Evolutionary conservation across 805 yeast genomes (phyloP), one percentile per base, ranked within the genome.

Genomic region (Yarrowia sp.): DNA sequence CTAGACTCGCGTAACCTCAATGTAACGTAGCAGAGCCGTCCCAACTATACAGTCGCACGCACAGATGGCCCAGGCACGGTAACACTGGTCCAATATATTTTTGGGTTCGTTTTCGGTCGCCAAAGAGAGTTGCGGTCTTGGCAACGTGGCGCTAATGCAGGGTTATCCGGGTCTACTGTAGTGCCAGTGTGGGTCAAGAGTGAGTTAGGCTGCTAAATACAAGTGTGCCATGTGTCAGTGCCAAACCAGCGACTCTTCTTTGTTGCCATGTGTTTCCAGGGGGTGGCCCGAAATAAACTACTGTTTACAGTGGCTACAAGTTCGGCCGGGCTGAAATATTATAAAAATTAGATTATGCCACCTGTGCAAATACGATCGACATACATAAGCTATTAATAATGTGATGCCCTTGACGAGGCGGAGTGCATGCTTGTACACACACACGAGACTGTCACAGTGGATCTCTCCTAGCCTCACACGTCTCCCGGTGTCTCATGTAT

Each of bases 121-220:
- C 22, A 32, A 44, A 28, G 35, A 44, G 28, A 31, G 51, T 45
- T 31, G 51, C n/a, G 10, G 51, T 10, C 53, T 48, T 48, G 53
- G 53, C 53, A 48, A 48, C 53, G 53, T 48, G 53, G 28, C 10
- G 41, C 39, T 48, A 48, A 48, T 48, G 53, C 53, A 48, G 53
- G 53, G 53, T 33, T 48, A 48, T 48, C 17, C 53, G 3, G 39
- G 53, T 13, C 51, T 47, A 47, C 36, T 47, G 38, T 18, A 15
- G 7, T 22, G 28, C 6, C 15, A 15, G 17, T 1, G 28, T 28
- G 50, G 32, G 15, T 22, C 35, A n/a, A 44, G n/a, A n/a, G 32
- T 10, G 32, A 9, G 50, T 43, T 22, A 22, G 28, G 5, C 28
- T 22, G 28, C 28, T 22, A 22, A 22, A 22, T 22, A 22, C 28